Conservation (phyloP, 1,284 basidiomycete genomes). For the Microbotryum silenes-acaulis region DNA sequence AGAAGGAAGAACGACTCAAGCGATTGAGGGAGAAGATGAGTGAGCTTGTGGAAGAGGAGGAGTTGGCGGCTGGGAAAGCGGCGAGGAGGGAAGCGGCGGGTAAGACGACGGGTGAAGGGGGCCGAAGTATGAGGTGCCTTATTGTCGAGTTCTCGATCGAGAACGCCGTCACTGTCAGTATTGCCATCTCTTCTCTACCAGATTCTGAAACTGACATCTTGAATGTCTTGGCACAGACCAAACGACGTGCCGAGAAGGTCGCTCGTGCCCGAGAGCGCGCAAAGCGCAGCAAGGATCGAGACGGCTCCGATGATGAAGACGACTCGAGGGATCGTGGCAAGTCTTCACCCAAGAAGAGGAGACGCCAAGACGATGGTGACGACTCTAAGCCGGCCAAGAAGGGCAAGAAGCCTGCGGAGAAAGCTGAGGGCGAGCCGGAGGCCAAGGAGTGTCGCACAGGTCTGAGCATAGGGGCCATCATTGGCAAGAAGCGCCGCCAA, state of each 20-base stretch:
- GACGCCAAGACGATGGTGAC: slow-evolving; percentile 5
- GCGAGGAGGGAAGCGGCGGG: slow-evolving; percentile 36
- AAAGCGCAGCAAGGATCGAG: slow-evolving; percentile 17
- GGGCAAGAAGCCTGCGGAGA: neutral
- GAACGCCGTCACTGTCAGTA: slow-evolving; percentile 76
- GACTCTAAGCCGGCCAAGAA: slow-evolving; percentile 16
- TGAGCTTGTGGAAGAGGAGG: slow-evolving; percentile 52
- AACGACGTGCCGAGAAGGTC: slow-evolving; percentile 32
- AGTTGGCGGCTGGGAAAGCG: slow-evolving; percentile 41
- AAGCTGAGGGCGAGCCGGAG: neutral
- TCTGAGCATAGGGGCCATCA: slow-evolving; percentile 16
- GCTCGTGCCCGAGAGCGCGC: slow-evolving; percentile 27
- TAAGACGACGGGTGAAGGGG: slow-evolving; percentile 27
- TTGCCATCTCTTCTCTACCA: neutral
- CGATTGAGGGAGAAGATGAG: slow-evolving; percentile 48
- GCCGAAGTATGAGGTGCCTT: slow-evolving; percentile 52
- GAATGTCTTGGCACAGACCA: slow-evolving; percentile 3
- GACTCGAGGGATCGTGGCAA: no score
- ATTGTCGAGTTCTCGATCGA: slow-evolving; percentile 90
- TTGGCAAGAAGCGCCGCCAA: slow-evolving; percentile 19
- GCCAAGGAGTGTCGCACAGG: slow-evolving; percentile 9
- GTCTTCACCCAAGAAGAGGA: neutral
- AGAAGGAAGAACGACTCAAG: slow-evolving; percentile 61
- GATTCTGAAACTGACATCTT: no score
- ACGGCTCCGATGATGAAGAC: no score